phyloP scores from a whole-genome alignment of 306 rosid genomes.

The Aeschynomene evenia region DNA sequence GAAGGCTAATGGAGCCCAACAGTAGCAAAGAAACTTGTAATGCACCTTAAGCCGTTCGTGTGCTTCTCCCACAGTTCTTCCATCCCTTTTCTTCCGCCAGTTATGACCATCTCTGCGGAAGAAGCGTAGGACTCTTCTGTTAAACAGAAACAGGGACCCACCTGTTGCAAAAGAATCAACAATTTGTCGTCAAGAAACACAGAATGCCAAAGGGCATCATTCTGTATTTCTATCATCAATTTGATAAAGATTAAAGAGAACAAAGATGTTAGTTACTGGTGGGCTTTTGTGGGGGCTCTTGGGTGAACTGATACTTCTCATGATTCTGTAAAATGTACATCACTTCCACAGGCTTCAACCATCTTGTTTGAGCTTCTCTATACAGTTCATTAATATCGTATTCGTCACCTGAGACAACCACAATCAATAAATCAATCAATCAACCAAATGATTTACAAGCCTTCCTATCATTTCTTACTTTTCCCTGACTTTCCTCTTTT shows the following conservation, averaged over 20 bases:
- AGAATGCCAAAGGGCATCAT: not conserved
- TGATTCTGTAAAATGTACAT: constrained; percentile 81
- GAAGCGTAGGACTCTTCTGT: constrained; percentile 91
- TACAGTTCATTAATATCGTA: constrained; percentile 56
- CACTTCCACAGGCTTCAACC: constrained; percentile 98
- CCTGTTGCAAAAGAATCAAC: constrained; percentile 47
- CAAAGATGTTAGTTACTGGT: constrained; percentile 53
- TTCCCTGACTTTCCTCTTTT: not conserved
- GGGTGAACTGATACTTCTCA: constrained; percentile 69
- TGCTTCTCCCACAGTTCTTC: constrained; percentile 96
- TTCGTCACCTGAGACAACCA: constrained; percentile 45
- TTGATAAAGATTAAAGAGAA: constrained; percentile 27
- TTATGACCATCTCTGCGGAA: constrained; percentile 94
- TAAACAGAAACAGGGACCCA: constrained; percentile 89
- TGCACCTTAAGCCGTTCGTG: constrained; percentile 97
- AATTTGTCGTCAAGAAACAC: not conserved
- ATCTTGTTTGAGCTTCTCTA: constrained; percentile 79
- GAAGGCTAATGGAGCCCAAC: constrained; percentile 6
- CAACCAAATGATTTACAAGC: constrained; percentile 14
- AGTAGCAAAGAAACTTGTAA: constrained; percentile 26
- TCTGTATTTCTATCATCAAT: constrained; percentile 9
- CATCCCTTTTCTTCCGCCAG: constrained; percentile 97
- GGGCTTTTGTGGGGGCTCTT: constrained; percentile 71
- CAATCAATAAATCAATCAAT: not conserved
- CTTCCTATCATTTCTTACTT: not conserved